Conservation (phyloP, 2,329 filamentous ascomycete species). For the Ceratocystis harringtonii region DNA sequence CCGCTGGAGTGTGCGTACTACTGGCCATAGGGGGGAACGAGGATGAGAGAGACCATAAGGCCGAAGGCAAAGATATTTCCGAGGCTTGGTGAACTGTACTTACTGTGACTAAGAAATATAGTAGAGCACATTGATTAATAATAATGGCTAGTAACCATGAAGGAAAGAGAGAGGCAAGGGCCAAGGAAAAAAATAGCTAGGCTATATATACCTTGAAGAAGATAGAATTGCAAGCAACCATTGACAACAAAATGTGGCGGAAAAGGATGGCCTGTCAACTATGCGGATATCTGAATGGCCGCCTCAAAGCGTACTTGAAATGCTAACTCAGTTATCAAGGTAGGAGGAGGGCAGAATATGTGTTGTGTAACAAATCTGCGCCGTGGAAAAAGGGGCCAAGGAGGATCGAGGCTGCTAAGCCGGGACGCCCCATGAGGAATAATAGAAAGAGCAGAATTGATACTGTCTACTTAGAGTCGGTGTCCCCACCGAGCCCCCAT, state of each 20-base stretch:
- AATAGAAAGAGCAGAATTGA: too few relatives aligned
- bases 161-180: not conserved
- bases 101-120: not conserved
- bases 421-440: too few relatives aligned
- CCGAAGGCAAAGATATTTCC: not conserved
- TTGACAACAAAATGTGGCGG: not conserved
- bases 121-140: not conserved
- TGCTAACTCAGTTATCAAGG: not conserved
- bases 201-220: too few relatives aligned
- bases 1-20: conserved; percentile 17
- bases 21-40: not conserved
- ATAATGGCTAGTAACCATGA: not conserved
- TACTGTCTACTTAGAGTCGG: too few relatives aligned
- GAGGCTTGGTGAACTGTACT: not conserved
- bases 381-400: too few relatives aligned
- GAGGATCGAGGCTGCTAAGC: too few relatives aligned
- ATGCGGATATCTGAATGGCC: not conserved
- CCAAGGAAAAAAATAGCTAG: not conserved
- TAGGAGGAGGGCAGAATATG: not conserved
- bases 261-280: not conserved
- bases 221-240: too few relatives aligned
- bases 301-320: conserved; percentile 4
- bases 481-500: too few relatives aligned
- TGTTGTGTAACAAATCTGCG: too few relatives aligned
- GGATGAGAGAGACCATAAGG: not conserved